Evolutionary conservation across 202 grass and related monocot species (phyloP), one percentile per base, ranked within the genome.

Genomic region (Miscanthus sacchariflorus): DNA sequence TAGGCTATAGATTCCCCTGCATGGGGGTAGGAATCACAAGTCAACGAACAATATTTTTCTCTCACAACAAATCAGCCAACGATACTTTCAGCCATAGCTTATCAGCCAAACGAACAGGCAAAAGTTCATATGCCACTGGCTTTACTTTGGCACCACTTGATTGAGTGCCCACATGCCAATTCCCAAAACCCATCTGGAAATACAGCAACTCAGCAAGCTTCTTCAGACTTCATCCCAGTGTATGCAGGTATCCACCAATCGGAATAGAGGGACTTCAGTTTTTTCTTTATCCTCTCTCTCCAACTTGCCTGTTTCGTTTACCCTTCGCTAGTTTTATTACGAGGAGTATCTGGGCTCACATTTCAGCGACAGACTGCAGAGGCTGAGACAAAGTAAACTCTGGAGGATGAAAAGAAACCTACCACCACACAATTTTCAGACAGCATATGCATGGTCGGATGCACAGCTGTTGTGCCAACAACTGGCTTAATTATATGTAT

Each of bases 71-170:
- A 30, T 30, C 28, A 30, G 28, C 28, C 28, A 30, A 30, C 28
- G 28, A 30, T 30, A 30, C 28, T 30, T 30, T 30, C 28, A 30
- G 28, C 2, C 28, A 30, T 30, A 2, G 28, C 28, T 30, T 30
- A 30, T 30, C 28, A 30, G 28, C 28, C 28, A 30, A 30, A 30
- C 28, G 28, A 30, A 30, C 28, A 30, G 28, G 28, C 28, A 30
- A 30, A 30, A 30, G 78, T 89, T 91, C 82, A 68, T 56, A 72
- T 73, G 73, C 72, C 72, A 73, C 25, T 68, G 54, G 70, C 76
- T 73, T 84, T 76, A 48, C 44, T 49, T 85, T 68, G 82, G 64
- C 72, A 24, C 81, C 86, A 82, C 86, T 82, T 88, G 82, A 70
- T 78, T 68, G 18, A 85, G 63, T 65, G 79, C 77, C 27, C 86